Evolutionary conservation across 768 basidiomycete species (phyloP), one percentile per base, ranked within the genome.

Genomic region (Leucocoprinus leucothites): DNA sequence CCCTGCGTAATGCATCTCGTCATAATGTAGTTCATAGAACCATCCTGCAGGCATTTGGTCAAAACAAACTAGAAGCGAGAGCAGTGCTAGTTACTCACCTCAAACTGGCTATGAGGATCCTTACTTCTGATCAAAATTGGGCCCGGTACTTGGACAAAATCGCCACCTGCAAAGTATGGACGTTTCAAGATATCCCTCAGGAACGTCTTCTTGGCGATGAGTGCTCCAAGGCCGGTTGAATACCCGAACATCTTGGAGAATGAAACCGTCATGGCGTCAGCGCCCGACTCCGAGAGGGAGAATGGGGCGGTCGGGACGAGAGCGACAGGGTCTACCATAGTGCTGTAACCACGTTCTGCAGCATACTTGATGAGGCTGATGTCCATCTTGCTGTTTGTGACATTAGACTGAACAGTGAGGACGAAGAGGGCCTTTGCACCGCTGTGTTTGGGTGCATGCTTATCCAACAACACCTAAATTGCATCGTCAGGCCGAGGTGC

Each of bases 221-320:
- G 74, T 14, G 89, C 89, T 36, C 91, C 91, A 42, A 92, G 81
- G 9, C 91, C 91, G 0, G 90, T 91, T 11, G 91, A 91, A 61
- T 84, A 92, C 22, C 91, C 91, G 59, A 91, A 89, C 87, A 93
- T 91, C 61, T 93, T 93, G 71, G 93, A 93, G 62, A 92, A 91
- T 38, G 87, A 89, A 50, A 93, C 64, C 0, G 84, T 88, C 79
- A 91, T 84, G 0, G 91, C 91, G 65, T 93, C 91, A 9, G 91
- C 85, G 4, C 85, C 82, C 28, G 75, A 77, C 49, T 85, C 80
- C 1, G 78, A 67, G 16, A 93, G 73, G 14, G 86, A 86, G 53
- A 93, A 78, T n/a, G 73, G 63, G 7, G 87, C 82, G 1, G 87
- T 85, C 9, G 91, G 83, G 2, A 84, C 90, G 34, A 92, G 73